Evolutionary conservation across 2,329 filamentous ascomycete species (phyloP).

Genomic region (Pseudocercospora pini-densiflorae): DNA sequence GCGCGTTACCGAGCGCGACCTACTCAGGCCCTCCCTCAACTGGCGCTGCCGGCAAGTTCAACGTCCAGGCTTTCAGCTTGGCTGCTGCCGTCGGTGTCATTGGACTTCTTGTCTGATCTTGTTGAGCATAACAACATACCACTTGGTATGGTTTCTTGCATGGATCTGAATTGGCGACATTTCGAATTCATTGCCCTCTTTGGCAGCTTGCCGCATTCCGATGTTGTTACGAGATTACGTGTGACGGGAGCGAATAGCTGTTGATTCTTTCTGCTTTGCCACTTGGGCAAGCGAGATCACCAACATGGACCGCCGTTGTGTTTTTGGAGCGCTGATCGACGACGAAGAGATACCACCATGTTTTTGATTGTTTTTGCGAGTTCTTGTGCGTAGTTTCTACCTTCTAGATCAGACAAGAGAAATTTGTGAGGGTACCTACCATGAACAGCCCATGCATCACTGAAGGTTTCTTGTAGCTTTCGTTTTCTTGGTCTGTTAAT

Average conservation of each 20-base stretch:
- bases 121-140: constrained; percentile 9
- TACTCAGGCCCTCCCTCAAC: constrained; percentile 18
- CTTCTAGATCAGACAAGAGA: constrained; percentile 18
- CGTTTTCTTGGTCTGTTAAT: not conserved
- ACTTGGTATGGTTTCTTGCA: constrained; percentile 17
- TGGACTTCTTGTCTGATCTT: constrained; percentile 21
- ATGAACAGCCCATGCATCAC: not conserved
- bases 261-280: constrained; percentile 19
- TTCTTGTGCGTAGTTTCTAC: constrained; percentile 25
- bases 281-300: constrained; percentile 3
- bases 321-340: constrained; percentile 18
- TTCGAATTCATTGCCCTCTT: constrained; percentile 7
- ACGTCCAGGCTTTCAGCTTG: constrained; percentile 23
- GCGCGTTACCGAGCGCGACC: constrained; percentile 14
- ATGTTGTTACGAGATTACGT: constrained; percentile 23
- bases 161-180: constrained; percentile 12
- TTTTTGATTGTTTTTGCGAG: constrained; percentile 7
- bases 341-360: constrained; percentile 19
- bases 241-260: constrained; percentile 22
- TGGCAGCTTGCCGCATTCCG: constrained; percentile 11
- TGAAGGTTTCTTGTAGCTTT: not conserved
- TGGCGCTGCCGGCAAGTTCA: constrained; percentile 27
- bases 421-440: constrained; percentile 1
- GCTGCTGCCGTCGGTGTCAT: constrained; percentile 28
- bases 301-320: constrained; percentile 11